phyloP scores from a whole-genome alignment of 495 filamentous ascomycete genomes.

The Thozetella sp. region DNA sequence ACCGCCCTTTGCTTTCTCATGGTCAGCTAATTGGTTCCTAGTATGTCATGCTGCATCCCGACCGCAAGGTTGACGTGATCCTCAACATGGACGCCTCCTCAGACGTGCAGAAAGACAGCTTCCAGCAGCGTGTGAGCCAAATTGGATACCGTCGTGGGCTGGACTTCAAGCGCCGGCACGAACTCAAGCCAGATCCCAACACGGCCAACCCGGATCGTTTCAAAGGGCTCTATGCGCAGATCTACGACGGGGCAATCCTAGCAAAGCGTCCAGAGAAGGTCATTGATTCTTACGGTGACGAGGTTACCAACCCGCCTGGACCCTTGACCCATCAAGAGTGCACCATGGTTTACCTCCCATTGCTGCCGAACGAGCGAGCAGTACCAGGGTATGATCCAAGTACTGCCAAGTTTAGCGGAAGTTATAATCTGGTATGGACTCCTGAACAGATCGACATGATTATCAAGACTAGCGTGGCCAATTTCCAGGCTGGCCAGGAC shows the following conservation, averaged over 20 bases:
- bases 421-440: constrained; percentile 29
- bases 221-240: constrained; percentile 24
- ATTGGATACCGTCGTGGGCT: constrained; percentile 24
- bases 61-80: constrained; percentile 23
- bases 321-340: constrained; percentile 13
- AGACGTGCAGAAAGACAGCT: constrained; percentile 30
- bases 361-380: constrained; percentile 27
- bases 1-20: neutral
- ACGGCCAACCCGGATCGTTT: constrained; percentile 21
- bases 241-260: constrained; percentile 22
- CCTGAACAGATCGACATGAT: constrained; percentile 28
- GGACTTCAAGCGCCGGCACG: constrained; percentile 20
- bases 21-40: neutral
- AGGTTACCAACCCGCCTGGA: constrained; percentile 17
- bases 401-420: constrained; percentile 28
- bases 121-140: constrained; percentile 23
- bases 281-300: constrained; percentile 14
- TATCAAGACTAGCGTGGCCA: constrained; percentile 20
- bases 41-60: constrained; percentile 26
- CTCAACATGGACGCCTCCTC: constrained; percentile 31
- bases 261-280: constrained; percentile 17
- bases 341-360: constrained; percentile 30
- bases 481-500: constrained; percentile 19
- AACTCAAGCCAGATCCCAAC: constrained; percentile 17
- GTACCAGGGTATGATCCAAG: constrained; percentile 25